Evolutionary conservation across 2,329 filamentous ascomycete genomes (phyloP), one percentile per base, ranked within the genome.

Genomic region (Alternaria dauci): DNA sequence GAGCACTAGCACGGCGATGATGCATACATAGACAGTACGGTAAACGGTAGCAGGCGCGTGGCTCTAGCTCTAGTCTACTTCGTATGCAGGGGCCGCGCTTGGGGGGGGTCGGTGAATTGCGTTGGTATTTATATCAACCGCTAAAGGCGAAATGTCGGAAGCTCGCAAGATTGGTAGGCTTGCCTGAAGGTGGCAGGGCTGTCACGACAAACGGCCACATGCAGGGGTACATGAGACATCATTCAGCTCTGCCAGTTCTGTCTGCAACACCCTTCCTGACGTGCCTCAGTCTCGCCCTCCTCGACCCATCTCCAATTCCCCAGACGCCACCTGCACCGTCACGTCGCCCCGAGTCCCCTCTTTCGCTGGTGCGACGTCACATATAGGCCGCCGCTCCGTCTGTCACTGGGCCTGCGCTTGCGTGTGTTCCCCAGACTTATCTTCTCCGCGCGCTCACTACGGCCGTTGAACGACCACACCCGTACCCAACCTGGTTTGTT

Each of bases 401-500:
- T 44, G 47, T 30, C 44, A n/a, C 54, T 34, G 50, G 52, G 41
- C 51, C 63, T 65, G 60, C 61, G 62, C 70, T 62, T 69, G 65
- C 69, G 65, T 66, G 65, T 66, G 58, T 61, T 69, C 68, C 71
- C 63, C 70, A 68, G 66, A 67, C 65, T 69, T 53, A 61, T 57
- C 66, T 68, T 64, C 60, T 68, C 71, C 69, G 71, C 72, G 68
- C 65, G 69, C 71, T 46, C 58, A 68, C 69, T 69, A 68, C 70
- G 51, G 38, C 56, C 61, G 55, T 55, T 63, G 55, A 56, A 44
- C 55, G 43, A 60, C 57, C 58, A 52, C 41, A 38, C 41, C 47
- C 41, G 50, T n/a, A 41, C 51, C 63, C 52, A 36, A 61, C 32
- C 38, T 36, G 8, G 20, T 25, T 25, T 42, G 59, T 57, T 55